These are phyloP conservation scores for Saccharomyces hybrid DNA, from an alignment of 1,139 yeast genomes.

Conservation along the genomic window DNA sequence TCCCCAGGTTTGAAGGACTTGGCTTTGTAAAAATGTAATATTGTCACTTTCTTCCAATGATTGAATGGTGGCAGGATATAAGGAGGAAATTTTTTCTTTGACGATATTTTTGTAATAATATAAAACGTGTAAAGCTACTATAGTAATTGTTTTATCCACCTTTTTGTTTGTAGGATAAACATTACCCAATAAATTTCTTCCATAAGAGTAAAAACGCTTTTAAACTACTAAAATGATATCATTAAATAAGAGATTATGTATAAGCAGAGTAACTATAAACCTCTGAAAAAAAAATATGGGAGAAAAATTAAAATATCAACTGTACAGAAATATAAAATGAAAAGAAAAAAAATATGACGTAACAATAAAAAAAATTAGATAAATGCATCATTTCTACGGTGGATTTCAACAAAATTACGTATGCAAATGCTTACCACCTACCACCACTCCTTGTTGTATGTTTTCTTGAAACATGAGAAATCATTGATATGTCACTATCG, in stretches of 20 bases:
- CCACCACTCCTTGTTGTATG: constrained; percentile 30
- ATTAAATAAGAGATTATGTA: too few species aligned
- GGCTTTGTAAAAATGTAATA: constrained; percentile 7
- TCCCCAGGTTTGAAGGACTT: constrained; percentile 27
- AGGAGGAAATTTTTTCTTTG: not conserved
- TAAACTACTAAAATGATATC: too few species aligned
- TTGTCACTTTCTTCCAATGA: not conserved
- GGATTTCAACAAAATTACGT: not conserved
- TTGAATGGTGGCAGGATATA: not conserved
- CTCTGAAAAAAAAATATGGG: too few species aligned
- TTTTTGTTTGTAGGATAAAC: not conserved
- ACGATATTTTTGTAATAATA: not conserved
- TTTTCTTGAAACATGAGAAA: constrained; percentile 28
- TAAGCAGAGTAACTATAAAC: too few species aligned
- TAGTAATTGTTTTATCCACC: not conserved
- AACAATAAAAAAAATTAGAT: not conserved
- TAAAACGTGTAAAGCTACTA: not conserved
- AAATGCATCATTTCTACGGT: not conserved
- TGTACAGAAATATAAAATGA: not conserved
- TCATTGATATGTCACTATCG: constrained; percentile 32
- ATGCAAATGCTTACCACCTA: constrained; percentile 17
- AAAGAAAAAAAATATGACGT: not conserved
- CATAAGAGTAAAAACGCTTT: too few species aligned
- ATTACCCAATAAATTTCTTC: too few species aligned
- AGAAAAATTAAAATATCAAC: not conserved